Percentiles rank a stretch among this genome's conserved stretches.
These are phyloP conservation scores for Penicillium sp. DNA, from an alignment of 2,329 filamentous ascomycete genomes.

Conservation along the genomic window DNA sequence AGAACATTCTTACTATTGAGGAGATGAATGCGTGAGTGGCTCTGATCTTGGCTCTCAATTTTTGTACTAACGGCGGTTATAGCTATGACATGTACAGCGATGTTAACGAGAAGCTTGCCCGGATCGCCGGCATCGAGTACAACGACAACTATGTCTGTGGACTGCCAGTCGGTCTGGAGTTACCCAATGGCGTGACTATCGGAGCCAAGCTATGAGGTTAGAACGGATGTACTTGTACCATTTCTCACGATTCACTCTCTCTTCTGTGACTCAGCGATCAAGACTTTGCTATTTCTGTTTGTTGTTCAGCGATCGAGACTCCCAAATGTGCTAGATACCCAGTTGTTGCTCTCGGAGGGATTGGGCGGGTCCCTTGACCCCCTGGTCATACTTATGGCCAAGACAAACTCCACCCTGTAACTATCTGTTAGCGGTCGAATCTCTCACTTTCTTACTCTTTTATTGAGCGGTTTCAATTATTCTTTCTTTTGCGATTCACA, in stretches of 20 bases:
- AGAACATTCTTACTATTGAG: constrained; percentile 64
- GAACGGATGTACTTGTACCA: background rate
- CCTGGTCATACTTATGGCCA: too few species aligned
- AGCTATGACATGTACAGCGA: constrained; percentile 63
- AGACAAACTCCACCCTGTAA: too few species aligned
- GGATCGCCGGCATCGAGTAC: constrained; percentile 30
- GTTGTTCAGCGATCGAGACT: background rate
- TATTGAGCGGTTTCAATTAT: too few species aligned
- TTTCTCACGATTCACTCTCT: background rate
- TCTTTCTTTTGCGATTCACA: too few species aligned
- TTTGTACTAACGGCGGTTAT: background rate
- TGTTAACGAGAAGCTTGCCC: constrained; percentile 51
- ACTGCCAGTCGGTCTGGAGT: constrained; percentile 49
- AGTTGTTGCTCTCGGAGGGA: too few species aligned
- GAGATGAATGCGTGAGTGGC: constrained; percentile 64
- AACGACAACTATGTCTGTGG: constrained; percentile 44
- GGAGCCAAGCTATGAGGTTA: constrained; percentile 11
- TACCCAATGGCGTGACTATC: constrained; percentile 31
- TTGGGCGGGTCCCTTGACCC: too few species aligned
- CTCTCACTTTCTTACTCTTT: too few species aligned
- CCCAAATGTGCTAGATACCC: too few species aligned
- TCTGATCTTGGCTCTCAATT: background rate
- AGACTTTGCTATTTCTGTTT: background rate
- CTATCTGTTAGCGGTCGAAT: too few species aligned
- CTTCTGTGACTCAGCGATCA: background rate